phyloP scores from a whole-genome alignment of 225 moss, liverwort and hornwort genomes.

The Pseudoscleropodium purum region DNA sequence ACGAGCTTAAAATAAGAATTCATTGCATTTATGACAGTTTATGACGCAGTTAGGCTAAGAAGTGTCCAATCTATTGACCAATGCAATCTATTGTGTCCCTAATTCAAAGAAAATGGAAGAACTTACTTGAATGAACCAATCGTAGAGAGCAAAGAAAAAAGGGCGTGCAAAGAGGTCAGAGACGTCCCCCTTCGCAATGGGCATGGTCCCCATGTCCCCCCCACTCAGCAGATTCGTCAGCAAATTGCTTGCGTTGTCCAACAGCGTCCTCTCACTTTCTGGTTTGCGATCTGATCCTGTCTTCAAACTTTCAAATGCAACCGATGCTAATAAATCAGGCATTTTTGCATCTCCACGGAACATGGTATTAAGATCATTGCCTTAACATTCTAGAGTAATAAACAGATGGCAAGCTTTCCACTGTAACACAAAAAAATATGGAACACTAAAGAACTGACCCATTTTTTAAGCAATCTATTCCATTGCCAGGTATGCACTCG shows the following conservation, averaged over 20 bases:
- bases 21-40: not conserved
- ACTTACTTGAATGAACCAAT: constrained; percentile 93
- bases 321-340: not conserved
- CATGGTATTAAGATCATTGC: not conserved
- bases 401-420: not conserved
- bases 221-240: constrained; percentile 84
- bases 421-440: not conserved
- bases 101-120: not conserved
- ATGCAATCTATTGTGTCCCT: not conserved
- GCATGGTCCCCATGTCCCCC: constrained; percentile 82
- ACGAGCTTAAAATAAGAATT: not conserved
- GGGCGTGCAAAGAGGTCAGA: constrained; percentile 81
- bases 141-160: constrained; percentile 87
- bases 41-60: not conserved
- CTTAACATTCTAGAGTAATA: not conserved
- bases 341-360: not conserved
- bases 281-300: constrained; percentile 38
- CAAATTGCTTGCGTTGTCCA: constrained; percentile 93
- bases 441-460: not conserved
- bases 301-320: constrained; percentile 39
- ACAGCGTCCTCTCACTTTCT: constrained; percentile 41
- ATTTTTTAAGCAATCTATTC: not conserved
- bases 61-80: not conserved
- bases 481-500: not conserved
- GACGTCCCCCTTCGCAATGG: constrained; percentile 70